These are phyloP conservation scores for Stromatinia cepivora DNA, from an alignment of 2,329 filamentous ascomycete genomes.

Conservation along the genomic window DNA sequence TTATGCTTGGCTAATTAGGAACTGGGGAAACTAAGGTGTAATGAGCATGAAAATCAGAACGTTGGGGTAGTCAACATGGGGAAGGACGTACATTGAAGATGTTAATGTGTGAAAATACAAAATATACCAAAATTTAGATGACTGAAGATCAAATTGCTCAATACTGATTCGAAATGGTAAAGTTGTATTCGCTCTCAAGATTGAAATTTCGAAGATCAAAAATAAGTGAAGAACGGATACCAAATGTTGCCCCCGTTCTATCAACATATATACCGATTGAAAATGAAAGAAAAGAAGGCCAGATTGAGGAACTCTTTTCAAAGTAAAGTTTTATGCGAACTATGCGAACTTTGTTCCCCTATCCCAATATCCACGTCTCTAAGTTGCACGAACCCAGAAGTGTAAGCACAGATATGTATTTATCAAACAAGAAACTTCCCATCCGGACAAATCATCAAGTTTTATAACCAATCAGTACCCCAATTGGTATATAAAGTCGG, in stretches of 20 bases:
- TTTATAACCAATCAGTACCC: neutral
- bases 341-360: neutral
- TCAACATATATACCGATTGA: neutral
- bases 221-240: neutral
- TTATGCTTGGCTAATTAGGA: neutral
- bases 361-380: neutral
- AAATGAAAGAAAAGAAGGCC: neutral
- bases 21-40: neutral
- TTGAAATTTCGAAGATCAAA: neutral
- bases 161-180: neutral
- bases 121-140: neutral
- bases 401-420: neutral
- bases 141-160: neutral
- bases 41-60: neutral
- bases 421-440: neutral
- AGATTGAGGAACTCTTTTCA: neutral
- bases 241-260: neutral
- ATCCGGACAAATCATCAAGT: neutral
- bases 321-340: no score
- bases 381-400: neutral
- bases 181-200: neutral
- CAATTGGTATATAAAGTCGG: constrained; percentile 1
- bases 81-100: neutral
- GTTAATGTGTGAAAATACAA: neutral
- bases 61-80: neutral